A percentile compares a stretch with the other conserved stretches of the same genome.
Evolutionary conservation across 164 flowering plant species (phyloP).

Genomic region (Dillenia suffruticosa): DNA sequence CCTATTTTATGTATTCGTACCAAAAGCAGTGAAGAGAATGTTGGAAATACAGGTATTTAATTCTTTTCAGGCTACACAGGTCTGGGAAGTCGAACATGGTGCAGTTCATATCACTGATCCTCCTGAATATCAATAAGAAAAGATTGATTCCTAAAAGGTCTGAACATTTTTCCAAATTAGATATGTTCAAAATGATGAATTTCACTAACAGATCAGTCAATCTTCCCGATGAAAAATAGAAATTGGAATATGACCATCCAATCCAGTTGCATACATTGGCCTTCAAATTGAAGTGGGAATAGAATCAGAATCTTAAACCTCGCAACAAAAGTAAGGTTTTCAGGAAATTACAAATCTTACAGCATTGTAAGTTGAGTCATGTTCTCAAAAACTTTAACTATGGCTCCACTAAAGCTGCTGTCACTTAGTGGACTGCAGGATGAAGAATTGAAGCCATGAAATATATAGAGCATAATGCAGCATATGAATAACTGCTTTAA

Average conservation of each 20-base stretch:
- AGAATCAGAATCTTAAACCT: no score
- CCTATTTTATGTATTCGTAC: constrained; percentile 7
- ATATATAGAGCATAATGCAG: not conserved
- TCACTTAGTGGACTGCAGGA: constrained; percentile 56
- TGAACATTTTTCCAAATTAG: not conserved
- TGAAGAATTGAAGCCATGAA: not conserved
- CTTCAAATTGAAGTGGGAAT: constrained; percentile 16
- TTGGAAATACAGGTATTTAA: constrained; percentile 44
- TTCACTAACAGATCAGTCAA: constrained; percentile 49
- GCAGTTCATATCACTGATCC: constrained; percentile 65
- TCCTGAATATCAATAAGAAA: constrained; percentile 29
- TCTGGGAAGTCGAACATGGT: constrained; percentile 40
- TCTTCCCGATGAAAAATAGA: constrained; percentile 34
- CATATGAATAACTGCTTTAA: not conserved
- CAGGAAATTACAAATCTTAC: constrained; percentile 28
- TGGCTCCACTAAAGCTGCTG: constrained; percentile 47
- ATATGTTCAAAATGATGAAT: not conserved
- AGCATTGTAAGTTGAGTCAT: constrained; percentile 46
- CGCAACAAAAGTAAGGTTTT: not conserved
- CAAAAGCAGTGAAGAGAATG: not conserved
- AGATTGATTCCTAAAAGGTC: no score
- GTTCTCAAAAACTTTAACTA: constrained; percentile 45
- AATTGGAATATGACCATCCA: constrained; percentile 64
- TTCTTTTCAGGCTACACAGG: constrained; percentile 28
- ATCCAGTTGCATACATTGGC: constrained; percentile 62